Conservation (phyloP, 192 early-diverging fungal genomes). For the Backusella liffmaniae region DNA sequence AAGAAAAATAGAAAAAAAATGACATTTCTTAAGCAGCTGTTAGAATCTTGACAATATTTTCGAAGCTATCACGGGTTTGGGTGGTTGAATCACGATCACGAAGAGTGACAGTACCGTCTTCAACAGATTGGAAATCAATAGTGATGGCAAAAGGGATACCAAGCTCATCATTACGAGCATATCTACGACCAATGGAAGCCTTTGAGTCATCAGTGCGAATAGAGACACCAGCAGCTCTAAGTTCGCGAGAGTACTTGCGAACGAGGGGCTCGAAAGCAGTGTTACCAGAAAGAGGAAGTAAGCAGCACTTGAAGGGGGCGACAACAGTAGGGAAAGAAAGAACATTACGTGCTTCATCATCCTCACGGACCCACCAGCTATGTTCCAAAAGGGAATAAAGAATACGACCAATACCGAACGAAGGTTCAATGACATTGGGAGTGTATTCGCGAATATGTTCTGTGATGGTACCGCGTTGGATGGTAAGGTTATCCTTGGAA, state of each 20-base stretch:
- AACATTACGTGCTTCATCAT: slow-evolving; percentile 86
- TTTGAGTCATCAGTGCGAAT: slow-evolving; percentile 88
- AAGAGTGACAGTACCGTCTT: slow-evolving; percentile 92
- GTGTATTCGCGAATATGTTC: slow-evolving; percentile 84
- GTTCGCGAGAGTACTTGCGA: slow-evolving; percentile 56
- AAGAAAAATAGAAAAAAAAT: neutral
- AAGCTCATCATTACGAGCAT: slow-evolving; percentile 97
- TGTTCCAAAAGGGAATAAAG: slow-evolving; percentile 96
- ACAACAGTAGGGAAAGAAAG: slow-evolving; percentile 89
- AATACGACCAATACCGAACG: slow-evolving; percentile 98
- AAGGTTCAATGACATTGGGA: slow-evolving; percentile 99
- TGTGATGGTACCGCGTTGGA: slow-evolving; percentile 37
- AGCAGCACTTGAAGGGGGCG: slow-evolving; percentile 92
- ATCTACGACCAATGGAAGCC: slow-evolving; percentile 90
- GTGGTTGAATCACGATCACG: slow-evolving; percentile 95
- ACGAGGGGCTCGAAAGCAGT: slow-evolving; percentile 75
- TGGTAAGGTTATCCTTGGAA: slow-evolving; percentile 42
- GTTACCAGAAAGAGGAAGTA: slow-evolving; percentile 84
- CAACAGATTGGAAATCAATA: slow-evolving; percentile 96
- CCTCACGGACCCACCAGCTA: slow-evolving; percentile 85
- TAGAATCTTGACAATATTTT: slow-evolving; percentile 70
- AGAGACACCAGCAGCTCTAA: slow-evolving; percentile 76
- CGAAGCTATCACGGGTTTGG: slow-evolving; percentile 84
- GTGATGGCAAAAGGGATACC: slow-evolving; percentile 98
- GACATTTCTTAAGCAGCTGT: slow-evolving; percentile 16